Base-by-base conservation (phyloP, 768 basidiomycete genomes). In the Rhizopogon vulgaris region DNA sequence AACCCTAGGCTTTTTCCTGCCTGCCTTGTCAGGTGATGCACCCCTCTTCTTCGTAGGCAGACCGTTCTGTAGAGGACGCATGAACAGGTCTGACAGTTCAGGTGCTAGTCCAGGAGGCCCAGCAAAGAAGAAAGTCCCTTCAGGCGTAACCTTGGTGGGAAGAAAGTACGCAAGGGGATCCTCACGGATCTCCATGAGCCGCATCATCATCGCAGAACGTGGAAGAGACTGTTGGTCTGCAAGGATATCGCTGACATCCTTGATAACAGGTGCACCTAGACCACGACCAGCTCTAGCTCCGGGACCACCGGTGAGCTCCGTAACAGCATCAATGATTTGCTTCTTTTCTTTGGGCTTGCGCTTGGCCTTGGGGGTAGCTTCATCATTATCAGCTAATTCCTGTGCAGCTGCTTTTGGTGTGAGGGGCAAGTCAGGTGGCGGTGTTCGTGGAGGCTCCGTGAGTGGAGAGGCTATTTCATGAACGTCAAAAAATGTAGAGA, bases 241-340 rank as follows among this genome's bases (percentile, higher is more conserved):
- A 47, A 90, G 72, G 57, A 94, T 93, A 51, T 77, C 78, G 49
- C 82, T 84, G 50, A 87, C 80, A 52, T 80, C 78, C 53, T 72
- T 66, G 22, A 69, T 64, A 38, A 82, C 75, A 38, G 78, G 80
- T 28, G 76, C 75, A 22, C 79, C 80, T 22, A 83, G 65, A n/a
- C 82, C 78, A 41, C 85, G 79, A 38, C 82, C 78, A 47, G 73
- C 66, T 54, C 75, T 72, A 6, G 73, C 72, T 24, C 80, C 78
- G 24, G 78, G 79, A 3, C 83, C 82, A 52, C 83, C 82, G 39
- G 78, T 76, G 40, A 94, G 78, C 67, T 97, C 94, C 6, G 88
- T 94, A 40, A 91, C 80, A n/a, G 81, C 78, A 66, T 97, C 94
- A 51, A 95, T 87, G 41, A 94, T 90, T 58, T 90, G 86, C 68